Evolutionary conservation across 257 asterid species (phyloP).

Genomic region (Lycium ferocissimum): DNA sequence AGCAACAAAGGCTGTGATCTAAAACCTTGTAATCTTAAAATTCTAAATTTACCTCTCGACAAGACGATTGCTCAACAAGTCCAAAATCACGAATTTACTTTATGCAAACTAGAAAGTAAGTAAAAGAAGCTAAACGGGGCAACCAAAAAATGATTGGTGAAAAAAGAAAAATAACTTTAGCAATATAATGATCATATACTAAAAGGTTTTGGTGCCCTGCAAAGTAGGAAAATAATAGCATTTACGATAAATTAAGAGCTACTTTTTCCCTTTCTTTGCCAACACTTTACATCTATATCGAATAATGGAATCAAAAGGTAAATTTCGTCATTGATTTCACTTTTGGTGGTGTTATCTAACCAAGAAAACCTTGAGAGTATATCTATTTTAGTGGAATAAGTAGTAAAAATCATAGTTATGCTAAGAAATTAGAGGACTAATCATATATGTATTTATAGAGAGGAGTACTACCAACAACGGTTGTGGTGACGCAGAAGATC

Average conservation of each 20-base stretch:
- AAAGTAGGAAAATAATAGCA: conserved; percentile 21
- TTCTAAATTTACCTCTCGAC: too few relatives aligned
- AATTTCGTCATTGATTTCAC: not conserved
- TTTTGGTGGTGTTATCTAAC: not conserved
- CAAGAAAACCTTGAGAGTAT: not conserved
- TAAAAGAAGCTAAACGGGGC: not conserved
- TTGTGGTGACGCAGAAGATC: too few relatives aligned
- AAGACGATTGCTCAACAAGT: not conserved
- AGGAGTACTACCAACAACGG: too few relatives aligned
- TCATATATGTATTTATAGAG: too few relatives aligned
- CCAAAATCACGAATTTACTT: not conserved
- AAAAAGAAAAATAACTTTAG: conserved; percentile 17
- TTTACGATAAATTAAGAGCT: not conserved
- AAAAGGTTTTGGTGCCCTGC: not conserved
- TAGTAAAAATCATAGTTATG: too few relatives aligned
- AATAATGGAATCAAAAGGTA: not conserved
- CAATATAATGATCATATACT: not conserved
- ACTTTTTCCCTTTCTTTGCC: not conserved
- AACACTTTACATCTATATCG: not conserved
- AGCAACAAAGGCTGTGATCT: too few relatives aligned
- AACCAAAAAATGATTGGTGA: not conserved
- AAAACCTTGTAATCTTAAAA: too few relatives aligned
- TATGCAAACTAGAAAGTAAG: not conserved
- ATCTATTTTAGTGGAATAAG: too few relatives aligned
- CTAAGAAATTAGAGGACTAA: too few relatives aligned